phyloP scores from a whole-genome alignment of 148 eudicot species.

The Fallopia convolvulus region DNA sequence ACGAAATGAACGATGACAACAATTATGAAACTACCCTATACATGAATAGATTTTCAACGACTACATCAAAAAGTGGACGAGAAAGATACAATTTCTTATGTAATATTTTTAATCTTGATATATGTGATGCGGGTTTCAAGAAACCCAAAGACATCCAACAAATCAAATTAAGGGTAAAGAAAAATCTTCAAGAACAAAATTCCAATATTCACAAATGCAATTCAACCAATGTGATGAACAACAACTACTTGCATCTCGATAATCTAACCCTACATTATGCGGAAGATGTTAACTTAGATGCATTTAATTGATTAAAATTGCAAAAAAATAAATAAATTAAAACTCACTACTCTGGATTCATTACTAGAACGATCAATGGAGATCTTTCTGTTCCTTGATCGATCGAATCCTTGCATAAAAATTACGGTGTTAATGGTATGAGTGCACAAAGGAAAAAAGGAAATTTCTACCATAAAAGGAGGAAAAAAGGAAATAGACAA shows the following conservation, averaged over 20 bases:
- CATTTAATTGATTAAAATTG: background rate
- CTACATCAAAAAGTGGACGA: background rate
- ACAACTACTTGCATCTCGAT: background rate
- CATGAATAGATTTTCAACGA: background rate
- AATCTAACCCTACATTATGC: background rate
- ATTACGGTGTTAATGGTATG: background rate
- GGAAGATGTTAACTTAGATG: background rate
- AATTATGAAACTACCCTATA: background rate
- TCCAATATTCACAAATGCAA: background rate
- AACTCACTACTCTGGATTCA: slow-evolving; percentile 14
- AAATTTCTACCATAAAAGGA: background rate
- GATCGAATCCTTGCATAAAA: background rate
- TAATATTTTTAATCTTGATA: background rate
- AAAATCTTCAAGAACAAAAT: background rate
- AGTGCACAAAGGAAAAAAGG: slow-evolving; percentile 1
- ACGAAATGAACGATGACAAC: background rate
- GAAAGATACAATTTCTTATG: background rate
- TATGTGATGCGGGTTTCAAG: background rate
- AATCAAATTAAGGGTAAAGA: background rate
- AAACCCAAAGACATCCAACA: background rate
- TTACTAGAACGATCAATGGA: background rate
- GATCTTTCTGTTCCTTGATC: background rate
- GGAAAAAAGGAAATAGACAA: slow-evolving; percentile 6
- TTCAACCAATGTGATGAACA: background rate
- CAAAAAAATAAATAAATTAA: background rate